Base-by-base conservation (phyloP, 441 rosid species). In the Erodium moschatum region DNA sequence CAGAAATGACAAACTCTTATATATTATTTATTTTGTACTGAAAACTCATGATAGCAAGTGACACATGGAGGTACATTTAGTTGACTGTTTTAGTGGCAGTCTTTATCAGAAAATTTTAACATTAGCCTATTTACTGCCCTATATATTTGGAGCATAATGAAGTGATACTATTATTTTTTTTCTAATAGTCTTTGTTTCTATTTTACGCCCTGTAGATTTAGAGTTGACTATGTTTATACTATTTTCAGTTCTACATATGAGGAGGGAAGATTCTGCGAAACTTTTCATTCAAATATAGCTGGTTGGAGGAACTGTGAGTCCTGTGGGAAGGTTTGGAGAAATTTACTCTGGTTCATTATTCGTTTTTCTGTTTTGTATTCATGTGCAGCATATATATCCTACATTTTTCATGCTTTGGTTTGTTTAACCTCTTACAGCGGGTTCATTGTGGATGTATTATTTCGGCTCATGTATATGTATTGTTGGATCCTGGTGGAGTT, bases 361-460 rank as follows among this genome's bases (percentile, higher is more conserved):
- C 69, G 70, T n/a, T 60, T 67, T 66, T 69, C n/a, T 73, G 46
- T 66, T 42, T 64, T 58, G 6, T 33, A 8, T 27, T 63, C 15
- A 35, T 4, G 21, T 71, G 66, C 64, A 27, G 27, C 31, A 71
- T 58, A 24, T 62, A 38, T 74, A 12, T 48, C 67, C 67, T 21
- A 54, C 7, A 64, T 48, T 24, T 73, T 64, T 27, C 27, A 65
- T 27, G 15, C 66, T 56, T 46, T 35, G 15, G 13, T 21, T 69
- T 65, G 62, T 44, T 63, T 58, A 46, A 65, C 56, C 15, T 5
- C 52, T 58, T 85, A 85, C 92, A 95, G 99, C 77, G 74, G 64
- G 80, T 95, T 69, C 99, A 95, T 70, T 95, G 99, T 73, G 99
- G 99, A 75, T 95, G 99, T 78, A 87, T 95, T 70, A 94, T 84